phyloP scores from a whole-genome alignment of 2,329 filamentous ascomycete genomes.

The Ceratocystis cacaofunesta region DNA sequence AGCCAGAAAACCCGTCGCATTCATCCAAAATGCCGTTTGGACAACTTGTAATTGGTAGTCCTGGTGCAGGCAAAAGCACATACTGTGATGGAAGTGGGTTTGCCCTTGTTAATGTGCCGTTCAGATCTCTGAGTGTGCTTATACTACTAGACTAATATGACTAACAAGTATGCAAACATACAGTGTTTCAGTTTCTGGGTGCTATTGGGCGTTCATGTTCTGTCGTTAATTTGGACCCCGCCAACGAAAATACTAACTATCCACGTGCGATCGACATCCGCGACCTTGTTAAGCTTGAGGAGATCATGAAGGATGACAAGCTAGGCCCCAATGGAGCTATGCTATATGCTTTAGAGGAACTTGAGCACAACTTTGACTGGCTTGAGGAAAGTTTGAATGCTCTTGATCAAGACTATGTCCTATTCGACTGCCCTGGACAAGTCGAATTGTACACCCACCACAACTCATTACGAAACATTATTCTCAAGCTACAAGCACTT shows the following conservation, averaged over 20 bases:
- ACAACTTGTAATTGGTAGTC: conserved; percentile 83
- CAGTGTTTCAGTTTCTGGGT: conserved; percentile 91
- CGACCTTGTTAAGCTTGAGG: conserved; percentile 74
- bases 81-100: conserved; percentile 83
- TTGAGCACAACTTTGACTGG: conserved; percentile 91
- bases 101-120: not conserved
- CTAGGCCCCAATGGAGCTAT: conserved; percentile 87
- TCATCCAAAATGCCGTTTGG: conserved; percentile 40
- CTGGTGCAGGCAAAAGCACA: conserved; percentile 89
- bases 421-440: conserved; percentile 95
- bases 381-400: conserved; percentile 65
- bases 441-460: conserved; percentile 97
- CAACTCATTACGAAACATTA: conserved; percentile 77
- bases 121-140: not conserved
- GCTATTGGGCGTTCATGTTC: conserved; percentile 92
- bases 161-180: not conserved
- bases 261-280: conserved; percentile 82
- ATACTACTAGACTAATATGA: not conserved
- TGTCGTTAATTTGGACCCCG: conserved; percentile 90
- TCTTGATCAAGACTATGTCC: conserved; percentile 75
- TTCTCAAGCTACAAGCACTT: conserved; percentile 76
- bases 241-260: conserved; percentile 86
- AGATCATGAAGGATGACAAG: conserved; percentile 83
- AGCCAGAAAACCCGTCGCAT: not conserved
- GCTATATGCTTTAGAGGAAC: conserved; percentile 83